Percentiles rank a stretch among this genome's conserved stretches.
Evolutionary conservation across 352 stramenopile genomes (phyloP).

Genomic region (Pythium scleroteichum): DNA sequence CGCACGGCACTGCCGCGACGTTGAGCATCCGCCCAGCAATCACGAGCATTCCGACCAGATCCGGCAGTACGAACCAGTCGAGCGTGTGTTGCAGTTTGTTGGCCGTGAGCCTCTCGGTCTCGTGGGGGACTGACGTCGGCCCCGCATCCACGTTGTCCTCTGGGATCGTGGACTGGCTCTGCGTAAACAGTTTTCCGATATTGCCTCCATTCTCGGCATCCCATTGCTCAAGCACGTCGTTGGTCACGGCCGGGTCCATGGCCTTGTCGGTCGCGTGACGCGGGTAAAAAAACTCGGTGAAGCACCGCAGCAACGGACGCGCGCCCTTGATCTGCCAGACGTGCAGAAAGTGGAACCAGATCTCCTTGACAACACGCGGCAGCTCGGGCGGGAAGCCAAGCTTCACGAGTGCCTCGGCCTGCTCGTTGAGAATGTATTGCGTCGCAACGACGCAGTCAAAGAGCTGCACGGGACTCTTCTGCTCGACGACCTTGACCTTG

Average conservation of each 20-base stretch:
- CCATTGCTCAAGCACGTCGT: slow-evolving; percentile 74
- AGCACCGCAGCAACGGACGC: slow-evolving; percentile 64
- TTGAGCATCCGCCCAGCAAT: slow-evolving; percentile 67
- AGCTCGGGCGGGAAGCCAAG: slow-evolving; percentile 47
- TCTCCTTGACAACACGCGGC: slow-evolving; percentile 43
- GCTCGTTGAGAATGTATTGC: slow-evolving; percentile 59
- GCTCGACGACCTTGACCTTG: slow-evolving; percentile 23
- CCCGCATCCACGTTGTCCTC: slow-evolving; percentile 16
- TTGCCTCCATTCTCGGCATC: slow-evolving; percentile 41
- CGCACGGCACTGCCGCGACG: slow-evolving; percentile 54
- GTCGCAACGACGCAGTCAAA: slow-evolving; percentile 61
- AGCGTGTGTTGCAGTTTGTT: slow-evolving; percentile 20
- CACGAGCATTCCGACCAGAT: slow-evolving; percentile 62
- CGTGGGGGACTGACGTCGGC: not conserved
- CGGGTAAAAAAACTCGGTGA: slow-evolving; percentile 66
- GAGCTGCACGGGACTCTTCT: slow-evolving; percentile 33
- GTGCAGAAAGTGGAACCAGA: slow-evolving; percentile 74
- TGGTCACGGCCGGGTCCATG: slow-evolving; percentile 54
- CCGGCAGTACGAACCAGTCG: slow-evolving; percentile 53
- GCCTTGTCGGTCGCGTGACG: slow-evolving; percentile 33
- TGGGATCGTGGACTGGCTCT: slow-evolving; percentile 11
- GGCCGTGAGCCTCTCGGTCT: slow-evolving; percentile 4
- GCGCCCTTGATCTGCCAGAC: slow-evolving; percentile 61
- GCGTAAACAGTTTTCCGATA: slow-evolving; percentile 22
- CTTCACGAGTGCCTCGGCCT: slow-evolving; percentile 46